Evolutionary conservation across 1,284 basidiomycete species (phyloP), one percentile per base, ranked within the genome.

Genomic region (Marasmius oreades): DNA sequence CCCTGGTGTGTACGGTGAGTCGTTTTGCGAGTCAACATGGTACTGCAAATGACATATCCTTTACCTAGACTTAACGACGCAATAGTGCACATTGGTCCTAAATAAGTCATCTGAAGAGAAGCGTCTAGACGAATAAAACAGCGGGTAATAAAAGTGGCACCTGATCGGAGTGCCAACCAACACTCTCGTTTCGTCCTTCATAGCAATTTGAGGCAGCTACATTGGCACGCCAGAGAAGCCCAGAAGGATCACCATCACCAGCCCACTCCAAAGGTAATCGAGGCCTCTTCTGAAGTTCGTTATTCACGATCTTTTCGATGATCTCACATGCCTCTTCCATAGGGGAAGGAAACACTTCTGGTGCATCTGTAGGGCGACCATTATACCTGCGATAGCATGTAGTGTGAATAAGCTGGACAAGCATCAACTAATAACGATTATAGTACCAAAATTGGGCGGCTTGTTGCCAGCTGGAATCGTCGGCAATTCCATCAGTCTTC

Each of bases 121-220:
- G 5, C n/a, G 14, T 45, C 44, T 20, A 42, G n/a, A 14, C n/a
- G 14, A 33, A 33, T 31, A 20, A 18, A 3, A 16, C 5, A 16
- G 8, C 18, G 12, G 18, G 3, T 31, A 11, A 31, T 50, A 16
- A 7, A 31, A 12, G n/a, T 2, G 23, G 14, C 14, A 50, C 47
- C 57, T 86, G 82, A 67, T 90, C 95, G 1, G 92, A 88, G 67
- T 96, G 94, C 69, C 84, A 88, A 0, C 93, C 94, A 3, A 96
- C 93, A 53, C 85, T 86, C 67, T 93, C 91, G 62, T 88, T 87
- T 6, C 82, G 80, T 3, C 94, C 95, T 73, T 87, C 81, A 65
- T 97, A 98, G 62, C 92, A 88, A 66, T 98, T 98, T 3, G 92
- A 85, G 0, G 92, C 95, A 3, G 93, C 93, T 23, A 95, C 91